Conservation (phyloP, 2,329 filamentous ascomycete genomes). For the Aspergillus thermomutatus region DNA sequence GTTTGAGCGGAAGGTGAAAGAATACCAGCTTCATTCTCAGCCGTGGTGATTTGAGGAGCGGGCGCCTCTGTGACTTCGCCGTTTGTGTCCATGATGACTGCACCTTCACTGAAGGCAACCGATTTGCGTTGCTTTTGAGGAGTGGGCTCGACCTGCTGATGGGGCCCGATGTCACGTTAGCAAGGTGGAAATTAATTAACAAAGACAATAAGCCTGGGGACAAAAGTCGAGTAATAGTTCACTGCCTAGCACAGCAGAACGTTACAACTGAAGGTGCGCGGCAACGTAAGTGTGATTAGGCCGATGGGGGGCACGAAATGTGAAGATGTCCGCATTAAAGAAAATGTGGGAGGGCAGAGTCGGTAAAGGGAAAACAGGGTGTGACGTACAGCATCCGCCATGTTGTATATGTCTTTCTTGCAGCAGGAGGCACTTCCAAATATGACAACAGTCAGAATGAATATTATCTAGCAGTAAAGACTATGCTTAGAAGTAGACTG, state of each 20-base stretch:
- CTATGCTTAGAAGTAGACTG: not conserved
- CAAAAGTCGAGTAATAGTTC: not conserved
- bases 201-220: not conserved
- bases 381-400: conserved; percentile 46
- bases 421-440: not conserved
- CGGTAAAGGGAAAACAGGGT: conserved; percentile 34
- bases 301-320: conserved; percentile 26
- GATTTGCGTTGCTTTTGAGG: conserved; percentile 82
- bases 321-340: conserved; percentile 24
- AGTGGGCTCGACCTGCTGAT: conserved; percentile 42
- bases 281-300: conserved; percentile 20
- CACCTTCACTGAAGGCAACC: conserved; percentile 86
- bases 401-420: conserved; percentile 20
- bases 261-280: conserved; percentile 3
- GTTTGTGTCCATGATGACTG: conserved; percentile 83
- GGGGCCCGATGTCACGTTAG: conserved; percentile 27
- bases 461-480: not conserved
- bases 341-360: conserved; percentile 39
- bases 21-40: conserved; percentile 25
- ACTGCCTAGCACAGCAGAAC: conserved; percentile 1
- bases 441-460: not conserved
- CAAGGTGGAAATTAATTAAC: conserved; percentile 12
- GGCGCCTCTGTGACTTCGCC: conserved; percentile 75
- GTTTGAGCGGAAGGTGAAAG: conserved; percentile 2
- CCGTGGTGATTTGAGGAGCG: conserved; percentile 74